A percentile compares a stretch with the other conserved stretches of the same genome.
Evolutionary conservation across 352 stramenopile genomes (phyloP).

Genomic region (Sclerospora graminicola): DNA sequence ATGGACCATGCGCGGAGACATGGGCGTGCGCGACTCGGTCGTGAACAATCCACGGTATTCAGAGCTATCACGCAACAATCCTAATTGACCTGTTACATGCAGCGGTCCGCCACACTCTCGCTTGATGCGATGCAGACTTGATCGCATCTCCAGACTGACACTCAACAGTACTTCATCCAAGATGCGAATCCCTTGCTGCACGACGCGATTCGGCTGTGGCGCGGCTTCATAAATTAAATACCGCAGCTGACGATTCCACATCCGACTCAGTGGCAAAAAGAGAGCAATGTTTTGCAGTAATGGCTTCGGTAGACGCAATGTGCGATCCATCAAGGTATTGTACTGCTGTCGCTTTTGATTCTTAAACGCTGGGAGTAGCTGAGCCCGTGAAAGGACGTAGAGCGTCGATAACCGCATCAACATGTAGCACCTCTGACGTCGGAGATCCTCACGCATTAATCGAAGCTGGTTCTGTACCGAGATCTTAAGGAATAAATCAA

Average conservation of each 20-base stretch:
- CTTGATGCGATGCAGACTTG: constrained; percentile 43
- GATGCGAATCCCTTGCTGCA: constrained; percentile 70
- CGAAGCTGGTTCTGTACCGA: constrained; percentile 77
- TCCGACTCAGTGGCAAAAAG: constrained; percentile 58
- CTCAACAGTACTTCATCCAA: constrained; percentile 76
- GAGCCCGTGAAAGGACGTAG: constrained; percentile 45
- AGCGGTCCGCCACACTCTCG: constrained; percentile 26
- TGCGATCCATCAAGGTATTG: constrained; percentile 51
- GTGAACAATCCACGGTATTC: constrained; percentile 58
- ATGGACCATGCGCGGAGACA: constrained; percentile 43
- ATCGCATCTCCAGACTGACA: constrained; percentile 52
- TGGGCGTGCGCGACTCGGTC: constrained; percentile 30
- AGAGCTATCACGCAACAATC: constrained; percentile 52
- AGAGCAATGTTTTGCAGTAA: constrained; percentile 69
- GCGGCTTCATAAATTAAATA: constrained; percentile 71
- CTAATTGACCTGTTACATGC: constrained; percentile 51
- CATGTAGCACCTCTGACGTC: constrained; percentile 52
- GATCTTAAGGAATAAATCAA: constrained; percentile 81
- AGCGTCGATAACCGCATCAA: constrained; percentile 70
- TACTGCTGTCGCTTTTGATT: constrained; percentile 32
- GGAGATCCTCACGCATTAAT: constrained; percentile 66
- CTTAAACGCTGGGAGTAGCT: constrained; percentile 31
- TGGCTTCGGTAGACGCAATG: constrained; percentile 63
- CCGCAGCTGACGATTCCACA: constrained; percentile 73
- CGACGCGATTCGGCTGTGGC: constrained; percentile 65